A percentile compares a stretch with the other conserved stretches of the same genome.
phyloP scores from a whole-genome alignment of 257 asterid species.

The Solanum appendiculatum region DNA sequence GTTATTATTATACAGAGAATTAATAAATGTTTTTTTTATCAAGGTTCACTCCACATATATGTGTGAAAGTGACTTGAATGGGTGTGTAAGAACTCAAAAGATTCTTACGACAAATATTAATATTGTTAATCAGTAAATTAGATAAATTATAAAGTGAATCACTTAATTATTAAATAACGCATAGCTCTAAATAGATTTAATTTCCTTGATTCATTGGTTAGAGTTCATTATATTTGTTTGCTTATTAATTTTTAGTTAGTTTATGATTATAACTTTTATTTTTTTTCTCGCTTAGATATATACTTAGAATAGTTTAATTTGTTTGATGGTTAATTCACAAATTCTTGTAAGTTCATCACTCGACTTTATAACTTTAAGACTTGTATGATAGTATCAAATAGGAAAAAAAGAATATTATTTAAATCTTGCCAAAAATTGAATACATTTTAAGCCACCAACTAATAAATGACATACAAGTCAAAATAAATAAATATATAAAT shows the following conservation, averaged over 20 bases:
- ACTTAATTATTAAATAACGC: too few species aligned
- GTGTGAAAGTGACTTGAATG: too few species aligned
- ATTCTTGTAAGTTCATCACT: neutral
- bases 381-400: neutral
- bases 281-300: neutral
- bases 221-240: neutral
- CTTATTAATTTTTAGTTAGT: neutral
- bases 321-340: neutral
- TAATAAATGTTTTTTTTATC: too few species aligned
- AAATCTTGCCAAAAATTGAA: neutral
- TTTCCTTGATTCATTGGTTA: too few species aligned
- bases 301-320: neutral
- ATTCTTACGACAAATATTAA: too few species aligned
- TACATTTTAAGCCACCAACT: neutral
- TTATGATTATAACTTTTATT: neutral
- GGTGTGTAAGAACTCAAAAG: too few species aligned
- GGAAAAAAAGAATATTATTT: neutral
- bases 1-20: neutral
- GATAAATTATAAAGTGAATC: too few species aligned
- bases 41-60: too few species aligned
- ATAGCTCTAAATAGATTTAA: too few species aligned
- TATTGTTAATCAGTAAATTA: too few species aligned
- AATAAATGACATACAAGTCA: constrained; percentile 2
- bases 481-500: neutral
- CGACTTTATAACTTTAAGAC: neutral